A percentile compares a stretch with the other conserved stretches of the same genome.
Conservation (phyloP, 768 basidiomycete genomes). For the Kwoniella sp. region DNA sequence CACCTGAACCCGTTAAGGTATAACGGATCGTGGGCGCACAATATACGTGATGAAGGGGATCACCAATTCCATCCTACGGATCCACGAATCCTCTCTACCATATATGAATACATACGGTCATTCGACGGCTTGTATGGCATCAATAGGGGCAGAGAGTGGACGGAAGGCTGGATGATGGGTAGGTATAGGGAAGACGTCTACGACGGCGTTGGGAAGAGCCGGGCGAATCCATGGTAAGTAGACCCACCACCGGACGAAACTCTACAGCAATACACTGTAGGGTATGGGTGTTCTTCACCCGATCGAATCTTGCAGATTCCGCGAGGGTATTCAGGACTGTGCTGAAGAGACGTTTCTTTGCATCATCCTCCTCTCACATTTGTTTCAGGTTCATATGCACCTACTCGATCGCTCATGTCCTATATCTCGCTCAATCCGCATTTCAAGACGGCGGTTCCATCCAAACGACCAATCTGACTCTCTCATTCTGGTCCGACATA, state of each 20-base stretch:
- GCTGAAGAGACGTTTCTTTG: too few relatives aligned
- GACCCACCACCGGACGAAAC: background rate
- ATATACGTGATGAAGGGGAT: background rate
- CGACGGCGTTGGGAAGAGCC: constrained; percentile 50
- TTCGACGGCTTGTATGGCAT: constrained; percentile 53
- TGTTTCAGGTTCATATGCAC: constrained; percentile 47
- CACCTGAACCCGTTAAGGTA: constrained; percentile 25
- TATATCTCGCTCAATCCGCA: constrained; percentile 26
- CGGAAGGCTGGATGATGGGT: constrained; percentile 49
- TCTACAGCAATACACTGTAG: background rate
- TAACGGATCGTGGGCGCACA: too few relatives aligned
- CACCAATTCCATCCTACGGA: constrained; percentile 3
- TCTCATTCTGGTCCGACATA: constrained; percentile 44
- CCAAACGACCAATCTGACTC: constrained; percentile 16
- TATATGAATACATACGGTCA: constrained; percentile 44
- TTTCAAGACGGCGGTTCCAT: constrained; percentile 23
- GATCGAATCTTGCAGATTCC: background rate
- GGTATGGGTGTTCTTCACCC: background rate
- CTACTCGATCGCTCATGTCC: constrained; percentile 35
- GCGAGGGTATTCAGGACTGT: background rate
- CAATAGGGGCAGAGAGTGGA: constrained; percentile 39
- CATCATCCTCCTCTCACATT: background rate
- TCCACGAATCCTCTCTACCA: constrained; percentile 41
- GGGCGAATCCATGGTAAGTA: constrained; percentile 55
- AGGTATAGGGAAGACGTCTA: constrained; percentile 55